Percentiles rank a stretch among this genome's conserved stretches.
phyloP scores from a whole-genome alignment of 2,329 filamentous ascomycete genomes.

The Colletotrichum australisinense region DNA sequence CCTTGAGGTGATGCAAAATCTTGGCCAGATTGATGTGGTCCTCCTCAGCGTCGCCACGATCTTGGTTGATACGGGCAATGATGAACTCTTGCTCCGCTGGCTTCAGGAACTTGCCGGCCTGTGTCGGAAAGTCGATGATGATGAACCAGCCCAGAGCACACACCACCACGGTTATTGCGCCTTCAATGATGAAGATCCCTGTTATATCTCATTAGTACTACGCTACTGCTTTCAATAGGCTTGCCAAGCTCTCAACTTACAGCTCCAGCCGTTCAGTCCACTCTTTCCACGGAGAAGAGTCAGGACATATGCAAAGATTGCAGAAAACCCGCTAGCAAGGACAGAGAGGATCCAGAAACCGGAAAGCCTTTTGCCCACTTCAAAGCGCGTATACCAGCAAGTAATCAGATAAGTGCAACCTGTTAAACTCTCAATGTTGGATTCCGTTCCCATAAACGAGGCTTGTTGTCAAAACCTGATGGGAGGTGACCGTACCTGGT shows the following conservation, averaged over 20 bases:
- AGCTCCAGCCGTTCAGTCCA: background rate
- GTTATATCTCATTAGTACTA: background rate
- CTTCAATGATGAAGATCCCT: background rate
- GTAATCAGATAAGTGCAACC: background rate
- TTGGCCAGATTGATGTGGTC: slow-evolving; percentile 40
- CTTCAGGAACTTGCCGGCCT: background rate
- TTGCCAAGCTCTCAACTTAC: background rate
- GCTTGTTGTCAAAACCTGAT: background rate
- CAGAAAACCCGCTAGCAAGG: background rate
- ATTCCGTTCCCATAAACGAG: background rate
- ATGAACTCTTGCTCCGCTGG: background rate
- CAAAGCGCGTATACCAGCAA: background rate
- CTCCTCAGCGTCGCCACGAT: slow-evolving; percentile 35
- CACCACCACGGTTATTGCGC: background rate
- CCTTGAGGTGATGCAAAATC: slow-evolving; percentile 43
- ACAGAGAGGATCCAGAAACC: background rate
- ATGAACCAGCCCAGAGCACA: background rate
- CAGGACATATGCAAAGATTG: background rate
- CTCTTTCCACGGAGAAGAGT: background rate
- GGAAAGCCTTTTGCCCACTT: background rate
- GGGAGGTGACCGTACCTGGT: background rate
- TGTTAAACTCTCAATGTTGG: background rate
- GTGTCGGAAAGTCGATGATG: background rate
- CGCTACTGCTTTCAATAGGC: background rate
- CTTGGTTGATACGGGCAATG: background rate